Evolutionary conservation across 345 rosid species (phyloP), one percentile per base, ranked within the genome.

Genomic region (Boechera retrofracta): DNA sequence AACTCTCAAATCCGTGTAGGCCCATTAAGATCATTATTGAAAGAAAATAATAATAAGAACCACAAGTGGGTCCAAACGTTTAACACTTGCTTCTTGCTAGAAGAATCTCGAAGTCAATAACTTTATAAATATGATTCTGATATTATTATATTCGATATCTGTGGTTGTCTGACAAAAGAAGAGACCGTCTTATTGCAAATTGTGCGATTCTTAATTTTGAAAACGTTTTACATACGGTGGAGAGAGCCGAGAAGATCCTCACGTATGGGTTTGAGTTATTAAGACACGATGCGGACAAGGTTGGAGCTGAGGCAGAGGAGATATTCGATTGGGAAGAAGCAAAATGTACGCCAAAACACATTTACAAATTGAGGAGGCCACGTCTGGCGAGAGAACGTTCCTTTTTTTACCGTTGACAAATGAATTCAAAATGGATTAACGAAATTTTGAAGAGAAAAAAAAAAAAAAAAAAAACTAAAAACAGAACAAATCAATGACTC

Each of bases 1-100:
- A 71, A 36, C 66, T 47, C 53, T 44, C 75, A 26, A 4, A 28
- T 18, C 44, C 42, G 15, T 29, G 48, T 28, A 70, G 71, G 12
- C 64, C 79, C 79, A 61, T 28, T 49, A 16, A 75, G n/a, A 45
- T 21, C 63, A 16, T 12, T 38, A 16, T 15, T 45, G 16, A 13
- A 58, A 12, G 10, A 63, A 51, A 18, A 7, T 2, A 9, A 5
- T 57, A 48, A 28, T 66, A 65, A 56, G 57, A 65, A 31, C 51
- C 79, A 58, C 67, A 75, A 57, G 60, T 67, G 67, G 73, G 72
- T 47, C 78, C 73, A 47, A 11, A 7, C 12, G 4, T 59, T 63
- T 69, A 41, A 13, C 69, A 48, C 44, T 15, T 59, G 45, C 68
- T 9, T 21, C 24, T 21, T 21, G 24, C 2, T 28, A 2, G 69